phyloP scores from a whole-genome alignment of 805 yeast species.

The Wickerhamiella kurtzmanii region DNA sequence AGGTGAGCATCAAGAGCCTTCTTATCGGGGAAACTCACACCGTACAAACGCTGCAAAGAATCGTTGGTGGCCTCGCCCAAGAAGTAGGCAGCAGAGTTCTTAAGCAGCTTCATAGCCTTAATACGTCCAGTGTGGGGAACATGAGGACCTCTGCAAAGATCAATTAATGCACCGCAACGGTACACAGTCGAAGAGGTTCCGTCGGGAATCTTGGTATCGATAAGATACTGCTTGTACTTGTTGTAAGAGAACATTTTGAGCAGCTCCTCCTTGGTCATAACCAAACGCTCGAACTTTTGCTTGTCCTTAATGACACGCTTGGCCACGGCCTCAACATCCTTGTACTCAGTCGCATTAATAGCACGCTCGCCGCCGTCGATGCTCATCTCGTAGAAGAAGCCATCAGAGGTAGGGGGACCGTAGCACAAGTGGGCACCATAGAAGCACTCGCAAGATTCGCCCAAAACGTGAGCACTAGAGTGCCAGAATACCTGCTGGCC shows the following conservation, averaged over 20 bases:
- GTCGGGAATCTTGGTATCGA: slow-evolving; percentile 82
- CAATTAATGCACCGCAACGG: slow-evolving; percentile 95
- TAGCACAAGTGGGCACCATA: slow-evolving; percentile 83
- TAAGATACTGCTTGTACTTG: slow-evolving; percentile 84
- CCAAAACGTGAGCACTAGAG: slow-evolving; percentile 94
- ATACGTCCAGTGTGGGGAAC: slow-evolving; percentile 95
- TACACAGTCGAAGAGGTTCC: slow-evolving; percentile 93
- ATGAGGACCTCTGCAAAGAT: slow-evolving; percentile 95
- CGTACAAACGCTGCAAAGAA: slow-evolving; percentile 92
- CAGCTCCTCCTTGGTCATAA: slow-evolving; percentile 79
- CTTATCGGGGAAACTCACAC: slow-evolving; percentile 97
- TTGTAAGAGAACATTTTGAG: slow-evolving; percentile 90
- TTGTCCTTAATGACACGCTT: slow-evolving; percentile 86
- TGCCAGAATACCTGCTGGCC: slow-evolving; percentile 98
- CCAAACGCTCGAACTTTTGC: slow-evolving; percentile 89
- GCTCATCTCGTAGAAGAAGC: slow-evolving; percentile 94
- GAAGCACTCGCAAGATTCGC: slow-evolving; percentile 96
- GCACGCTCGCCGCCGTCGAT: slow-evolving; percentile 61
- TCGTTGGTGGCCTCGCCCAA: slow-evolving; percentile 86
- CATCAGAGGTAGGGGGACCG: slow-evolving; percentile 97
- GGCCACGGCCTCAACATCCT: slow-evolving; percentile 70
- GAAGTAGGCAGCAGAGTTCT: slow-evolving; percentile 93
- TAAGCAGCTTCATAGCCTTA: slow-evolving; percentile 84
- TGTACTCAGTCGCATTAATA: slow-evolving; percentile 73
- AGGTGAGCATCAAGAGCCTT: slow-evolving; percentile 88